Conservation (phyloP, 176 grass and related monocot species). For the Hsuehochloa calcarea region DNA sequence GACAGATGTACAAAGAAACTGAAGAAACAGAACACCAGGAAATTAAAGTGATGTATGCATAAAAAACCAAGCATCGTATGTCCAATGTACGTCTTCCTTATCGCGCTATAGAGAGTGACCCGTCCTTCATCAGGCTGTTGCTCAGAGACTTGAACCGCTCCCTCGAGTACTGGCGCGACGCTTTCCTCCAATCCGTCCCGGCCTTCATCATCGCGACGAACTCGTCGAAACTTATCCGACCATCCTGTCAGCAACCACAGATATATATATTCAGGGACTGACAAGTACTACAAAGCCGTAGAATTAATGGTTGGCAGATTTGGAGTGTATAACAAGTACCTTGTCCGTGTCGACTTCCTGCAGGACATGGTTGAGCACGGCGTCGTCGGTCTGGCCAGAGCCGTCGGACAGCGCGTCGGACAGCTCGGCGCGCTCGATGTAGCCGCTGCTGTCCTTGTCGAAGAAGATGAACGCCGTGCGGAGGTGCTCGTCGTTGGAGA, state of each 20-base stretch:
- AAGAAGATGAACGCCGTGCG: conserved; percentile 93
- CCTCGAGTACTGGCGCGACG: conserved; percentile 94
- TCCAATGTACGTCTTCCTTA: not conserved
- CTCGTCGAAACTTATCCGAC: conserved; percentile 71
- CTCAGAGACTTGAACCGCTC: conserved; percentile 77
- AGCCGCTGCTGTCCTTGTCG: conserved; percentile 79
- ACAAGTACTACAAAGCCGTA: not conserved
- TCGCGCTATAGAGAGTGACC: conserved; percentile 40
- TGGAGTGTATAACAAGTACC: not conserved
- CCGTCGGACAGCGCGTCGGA: conserved; percentile 74
- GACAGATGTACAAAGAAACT: not conserved
- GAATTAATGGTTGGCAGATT: not conserved
- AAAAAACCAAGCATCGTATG: conserved; percentile 31
- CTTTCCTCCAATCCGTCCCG: conserved; percentile 92
- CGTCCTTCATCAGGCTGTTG: conserved; percentile 84
- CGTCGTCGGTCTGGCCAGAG: conserved; percentile 52
- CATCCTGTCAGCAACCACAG: conserved; percentile 43
- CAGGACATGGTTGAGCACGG: conserved; percentile 63
- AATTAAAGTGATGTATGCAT: not conserved
- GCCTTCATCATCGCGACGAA: conserved; percentile 95
- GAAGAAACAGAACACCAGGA: not conserved
- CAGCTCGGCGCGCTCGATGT: conserved; percentile 78
- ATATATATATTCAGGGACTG: not conserved
- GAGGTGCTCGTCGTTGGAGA: conserved; percentile 93
- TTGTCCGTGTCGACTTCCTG: conserved; percentile 80